Evolutionary conservation across 495 filamentous ascomycete species (phyloP).

Genomic region (Xylaria nigripes): DNA sequence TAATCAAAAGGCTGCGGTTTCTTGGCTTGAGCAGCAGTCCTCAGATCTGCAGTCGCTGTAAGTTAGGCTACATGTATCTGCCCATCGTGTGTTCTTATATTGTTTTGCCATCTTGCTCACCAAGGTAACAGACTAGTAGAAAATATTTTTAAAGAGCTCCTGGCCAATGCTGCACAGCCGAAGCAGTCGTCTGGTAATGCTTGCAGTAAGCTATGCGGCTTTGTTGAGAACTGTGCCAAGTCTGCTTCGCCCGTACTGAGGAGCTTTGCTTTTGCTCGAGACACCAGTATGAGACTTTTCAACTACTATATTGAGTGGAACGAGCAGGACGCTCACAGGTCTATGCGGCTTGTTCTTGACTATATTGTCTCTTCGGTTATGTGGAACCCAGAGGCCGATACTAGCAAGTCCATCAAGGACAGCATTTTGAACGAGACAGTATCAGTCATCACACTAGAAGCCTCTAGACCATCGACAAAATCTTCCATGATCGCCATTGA

Average conservation of each 20-base stretch:
- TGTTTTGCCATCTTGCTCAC: constrained; percentile 7
- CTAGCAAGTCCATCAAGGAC: constrained; percentile 27
- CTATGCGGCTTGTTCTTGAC: constrained; percentile 64
- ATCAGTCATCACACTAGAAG: constrained; percentile 42
- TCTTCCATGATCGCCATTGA: constrained; percentile 53
- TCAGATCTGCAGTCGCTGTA: constrained; percentile 21
- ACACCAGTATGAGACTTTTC: constrained; percentile 53
- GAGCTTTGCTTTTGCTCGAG: constrained; percentile 41
- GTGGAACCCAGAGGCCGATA: constrained; percentile 37
- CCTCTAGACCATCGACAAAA: constrained; percentile 50
- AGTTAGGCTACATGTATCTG: background rate
- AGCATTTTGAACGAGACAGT: constrained; percentile 36
- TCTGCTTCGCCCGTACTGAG: constrained; percentile 32
- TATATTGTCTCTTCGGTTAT: constrained; percentile 46
- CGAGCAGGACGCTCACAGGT: constrained; percentile 64
- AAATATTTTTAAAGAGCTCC: constrained; percentile 29
- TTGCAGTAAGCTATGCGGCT: constrained; percentile 46
- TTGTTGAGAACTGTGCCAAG: constrained; percentile 46
- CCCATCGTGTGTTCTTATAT: background rate
- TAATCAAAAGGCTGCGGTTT: constrained; percentile 25
- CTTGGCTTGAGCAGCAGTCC: constrained; percentile 31
- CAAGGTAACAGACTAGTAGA: constrained; percentile 4
- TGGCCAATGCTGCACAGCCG: constrained; percentile 39
- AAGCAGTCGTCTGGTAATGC: constrained; percentile 36
- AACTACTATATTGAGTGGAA: constrained; percentile 64